Evolutionary conservation across 2,329 filamentous ascomycete genomes (phyloP), one percentile per base, ranked within the genome.

Genomic region (Aureobasidium sp.): DNA sequence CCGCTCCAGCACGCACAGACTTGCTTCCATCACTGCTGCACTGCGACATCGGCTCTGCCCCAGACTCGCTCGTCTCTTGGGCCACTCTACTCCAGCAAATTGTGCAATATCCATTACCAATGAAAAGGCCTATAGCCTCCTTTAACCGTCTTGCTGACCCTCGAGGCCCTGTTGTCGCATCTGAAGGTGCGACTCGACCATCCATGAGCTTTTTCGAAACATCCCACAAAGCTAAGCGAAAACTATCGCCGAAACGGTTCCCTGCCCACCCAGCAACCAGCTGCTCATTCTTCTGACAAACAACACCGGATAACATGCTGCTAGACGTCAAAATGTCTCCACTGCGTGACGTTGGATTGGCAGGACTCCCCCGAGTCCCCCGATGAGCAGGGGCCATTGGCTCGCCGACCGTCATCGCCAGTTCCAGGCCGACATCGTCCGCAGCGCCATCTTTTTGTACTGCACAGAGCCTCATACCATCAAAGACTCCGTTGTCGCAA

Each of bases 171-270:
- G 39, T 1, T 44, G 53, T 36, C 36, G 31, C 41, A 45, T 36
- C 39, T 57, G 53, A 36, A 57, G 22, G 20, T 36, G 41, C 37
- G 39, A 34, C 41, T 44, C 29, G 25, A 36, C 11, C 53, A 29
- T 5, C 36, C 48, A 41, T 36, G 39, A 20, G 39, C 37, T 45
- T 45, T 45, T 57, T 15, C 37, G 20, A 57, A 48, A 55, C 39
- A 39, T 48, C 55, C 55, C 55, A 58, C 55, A 58, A 57, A 58
- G 55, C 55, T 58, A 58, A 58, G 55, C 55, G 55, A 58, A 42
- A 47, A 57, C 17, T 39, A 58, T 37, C 55, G 41, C 31, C 17
- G 20, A 58, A 58, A 58, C 55, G 41, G 31, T 20, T 8, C 42
- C 55, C 9, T 37, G 39, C 29, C 55, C 36, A 48, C 53, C 41